phyloP scores from a whole-genome alignment of 1,284 basidiomycete genomes.

The Cerrena zonata region DNA sequence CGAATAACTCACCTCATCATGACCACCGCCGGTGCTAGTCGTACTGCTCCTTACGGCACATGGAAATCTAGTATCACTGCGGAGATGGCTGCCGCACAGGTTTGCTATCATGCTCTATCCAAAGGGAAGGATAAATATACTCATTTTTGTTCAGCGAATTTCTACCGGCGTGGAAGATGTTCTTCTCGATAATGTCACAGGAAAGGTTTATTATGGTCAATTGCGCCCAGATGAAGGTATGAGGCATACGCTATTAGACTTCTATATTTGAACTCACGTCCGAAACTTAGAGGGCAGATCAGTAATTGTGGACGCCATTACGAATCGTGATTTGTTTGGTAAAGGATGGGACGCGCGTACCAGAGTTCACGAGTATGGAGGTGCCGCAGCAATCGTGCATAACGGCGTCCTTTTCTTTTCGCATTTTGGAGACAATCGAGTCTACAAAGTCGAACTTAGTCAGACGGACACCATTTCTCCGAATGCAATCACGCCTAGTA shows the following conservation, averaged over 20 bases:
- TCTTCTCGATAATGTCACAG: conserved; percentile 48
- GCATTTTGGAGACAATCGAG: conserved; percentile 42
- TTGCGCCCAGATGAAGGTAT: conserved; percentile 49
- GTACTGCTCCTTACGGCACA: conserved; percentile 48
- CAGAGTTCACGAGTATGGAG: conserved; percentile 52
- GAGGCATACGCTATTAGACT: neutral
- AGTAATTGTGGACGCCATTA: conserved; percentile 48
- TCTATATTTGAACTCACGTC: too few relatives aligned
- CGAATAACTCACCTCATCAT: too few relatives aligned
- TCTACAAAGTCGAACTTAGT: conserved; percentile 35
- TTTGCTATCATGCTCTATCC: conserved; percentile 24
- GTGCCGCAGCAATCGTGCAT: conserved; percentile 47
- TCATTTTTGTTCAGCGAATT: too few relatives aligned
- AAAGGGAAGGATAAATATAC: too few relatives aligned
- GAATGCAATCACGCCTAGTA: conserved; percentile 38
- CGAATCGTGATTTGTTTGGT: conserved; percentile 42
- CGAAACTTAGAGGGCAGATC: conserved; percentile 34
- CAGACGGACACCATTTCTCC: conserved; percentile 50
- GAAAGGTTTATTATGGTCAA: conserved; percentile 56
- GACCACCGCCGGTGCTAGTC: too few relatives aligned
- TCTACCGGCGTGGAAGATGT: conserved; percentile 41
- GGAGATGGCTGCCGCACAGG: conserved; percentile 37
- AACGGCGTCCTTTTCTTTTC: conserved; percentile 53
- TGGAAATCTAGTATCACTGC: conserved; percentile 56
- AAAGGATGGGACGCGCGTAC: conserved; percentile 49